These are phyloP conservation scores for Paraconiothyrium sp. DNA, from an alignment of 2,329 filamentous ascomycete species.

Conservation along the genomic window DNA sequence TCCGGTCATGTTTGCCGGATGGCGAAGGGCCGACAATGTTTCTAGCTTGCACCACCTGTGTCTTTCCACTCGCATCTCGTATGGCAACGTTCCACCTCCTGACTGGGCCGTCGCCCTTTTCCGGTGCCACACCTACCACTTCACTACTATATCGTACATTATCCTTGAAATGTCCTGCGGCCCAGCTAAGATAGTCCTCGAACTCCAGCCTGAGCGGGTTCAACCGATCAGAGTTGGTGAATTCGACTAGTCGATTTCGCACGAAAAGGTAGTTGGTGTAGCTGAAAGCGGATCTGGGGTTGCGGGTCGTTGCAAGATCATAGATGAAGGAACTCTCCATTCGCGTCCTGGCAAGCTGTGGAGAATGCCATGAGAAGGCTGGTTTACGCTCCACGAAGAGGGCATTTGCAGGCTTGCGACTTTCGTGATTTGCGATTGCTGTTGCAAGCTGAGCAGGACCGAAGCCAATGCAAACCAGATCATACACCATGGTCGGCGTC, in stretches of 20 bases:
- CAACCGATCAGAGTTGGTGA: conserved; percentile 49
- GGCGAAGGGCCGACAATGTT: conserved; percentile 41
- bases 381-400: conserved; percentile 47
- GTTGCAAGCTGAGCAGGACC: conserved; percentile 47
- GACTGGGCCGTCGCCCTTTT: conserved; percentile 28
- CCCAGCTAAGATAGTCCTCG: conserved; percentile 51
- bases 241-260: conserved; percentile 44
- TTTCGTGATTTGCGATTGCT: conserved; percentile 48
- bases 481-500: conserved; percentile 32
- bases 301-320: conserved; percentile 47
- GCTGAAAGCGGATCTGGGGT: conserved; percentile 47
- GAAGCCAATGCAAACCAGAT: conserved; percentile 49
- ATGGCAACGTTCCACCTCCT: conserved; percentile 42
- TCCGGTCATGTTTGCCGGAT: conserved; percentile 23
- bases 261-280: conserved; percentile 47
- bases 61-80: conserved; percentile 35
- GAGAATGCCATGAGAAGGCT: conserved; percentile 44
- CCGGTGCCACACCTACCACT: conserved; percentile 42
- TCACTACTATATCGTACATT: conserved; percentile 44
- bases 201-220: conserved; percentile 51
- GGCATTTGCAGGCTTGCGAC: conserved; percentile 32
- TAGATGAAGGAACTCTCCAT: conserved; percentile 49
- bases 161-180: conserved; percentile 44
- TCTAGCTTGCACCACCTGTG: conserved; percentile 35
- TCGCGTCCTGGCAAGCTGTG: conserved; percentile 41